Evolutionary conservation across 768 basidiomycete genomes (phyloP), one percentile per base, ranked within the genome.

Genomic region (Piloderma croceum): DNA sequence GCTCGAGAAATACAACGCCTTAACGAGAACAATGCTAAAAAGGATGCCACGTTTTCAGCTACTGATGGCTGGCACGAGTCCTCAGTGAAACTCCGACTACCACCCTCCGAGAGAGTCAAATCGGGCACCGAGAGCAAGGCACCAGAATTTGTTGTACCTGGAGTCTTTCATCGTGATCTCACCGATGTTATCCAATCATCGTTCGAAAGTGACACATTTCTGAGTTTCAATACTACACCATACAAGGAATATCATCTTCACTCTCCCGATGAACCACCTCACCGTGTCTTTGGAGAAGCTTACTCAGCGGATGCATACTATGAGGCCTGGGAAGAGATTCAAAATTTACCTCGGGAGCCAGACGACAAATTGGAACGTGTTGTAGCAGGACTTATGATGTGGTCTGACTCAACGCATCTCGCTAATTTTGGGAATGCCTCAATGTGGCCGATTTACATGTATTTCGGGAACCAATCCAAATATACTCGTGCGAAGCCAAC

Each of bases 371-470:
- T 47, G 1, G 52, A 56, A 21, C 24, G 39, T 5, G 44, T 47
- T 6, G 39, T 57, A 11, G 45, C 47, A 2, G 32, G 44, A 3
- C 21, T 58, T 1, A 56, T 56, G 53, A 15, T 52, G 4, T 58
- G 54, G 38, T 57, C 56, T 0, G 54, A 59, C 23, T 15, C 48
- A 0, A 59, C 54, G 0, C 54, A 57, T 27, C 52, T 57, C 2
- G 34, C 57, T 0, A 49, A 47, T 6, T 58, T 70, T 44, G 65
- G 67, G 0, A 52, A 39, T 21, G 57, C 62, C 0, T 48, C 51
- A 0, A 49, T 68, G 6, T 66, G 64, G 63, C 64, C 62, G 1
- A 45, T 63, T 3, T 65, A 66, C 35, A 27, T 56, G 25, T 50
- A 48, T 27, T 41, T 47, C 9, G 47, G 47, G 17, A 49, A 49